phyloP scores from a whole-genome alignment of 2,329 filamentous ascomycete species.

The Leptographium radiaticola region DNA sequence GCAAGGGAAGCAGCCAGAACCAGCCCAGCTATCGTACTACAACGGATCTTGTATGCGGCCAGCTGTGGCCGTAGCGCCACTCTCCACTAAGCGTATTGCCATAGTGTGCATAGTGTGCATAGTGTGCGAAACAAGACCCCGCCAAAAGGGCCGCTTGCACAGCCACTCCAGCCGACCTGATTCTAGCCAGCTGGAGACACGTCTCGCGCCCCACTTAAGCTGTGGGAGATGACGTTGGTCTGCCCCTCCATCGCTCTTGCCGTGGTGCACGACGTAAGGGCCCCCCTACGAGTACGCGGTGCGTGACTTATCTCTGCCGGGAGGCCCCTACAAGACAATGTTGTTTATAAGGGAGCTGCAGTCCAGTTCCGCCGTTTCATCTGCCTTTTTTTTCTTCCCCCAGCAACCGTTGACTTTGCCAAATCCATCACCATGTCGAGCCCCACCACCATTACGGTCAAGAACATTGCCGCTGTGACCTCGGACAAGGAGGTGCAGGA shows the following conservation, averaged over 20 bases:
- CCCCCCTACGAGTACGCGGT: not conserved
- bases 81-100: too few species aligned
- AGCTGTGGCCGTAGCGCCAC: too few species aligned
- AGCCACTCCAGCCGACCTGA: constrained; percentile 1
- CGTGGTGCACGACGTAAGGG: not conserved
- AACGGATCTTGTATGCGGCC: too few species aligned
- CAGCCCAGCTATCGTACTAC: too few species aligned
- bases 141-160: not conserved
- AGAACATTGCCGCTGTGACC: constrained; percentile 73
- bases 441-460: constrained; percentile 44
- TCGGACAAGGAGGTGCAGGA: constrained; percentile 84
- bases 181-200: not conserved
- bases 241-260: constrained; percentile 4
- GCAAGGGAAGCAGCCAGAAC: too few species aligned
- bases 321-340: not conserved
- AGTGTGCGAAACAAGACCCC: too few species aligned
- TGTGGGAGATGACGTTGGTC: constrained; percentile 5
- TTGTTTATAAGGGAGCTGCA: too few species aligned
- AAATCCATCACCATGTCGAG: constrained; percentile 8
- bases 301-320: not conserved
- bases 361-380: not conserved
- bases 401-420: not conserved
- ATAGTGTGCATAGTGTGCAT: too few species aligned
- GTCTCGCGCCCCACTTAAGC: not conserved
- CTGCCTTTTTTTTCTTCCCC: not conserved